Evolutionary conservation across 176 grass and related monocot species (phyloP).

Genomic region (Calamus simplicifolius): DNA sequence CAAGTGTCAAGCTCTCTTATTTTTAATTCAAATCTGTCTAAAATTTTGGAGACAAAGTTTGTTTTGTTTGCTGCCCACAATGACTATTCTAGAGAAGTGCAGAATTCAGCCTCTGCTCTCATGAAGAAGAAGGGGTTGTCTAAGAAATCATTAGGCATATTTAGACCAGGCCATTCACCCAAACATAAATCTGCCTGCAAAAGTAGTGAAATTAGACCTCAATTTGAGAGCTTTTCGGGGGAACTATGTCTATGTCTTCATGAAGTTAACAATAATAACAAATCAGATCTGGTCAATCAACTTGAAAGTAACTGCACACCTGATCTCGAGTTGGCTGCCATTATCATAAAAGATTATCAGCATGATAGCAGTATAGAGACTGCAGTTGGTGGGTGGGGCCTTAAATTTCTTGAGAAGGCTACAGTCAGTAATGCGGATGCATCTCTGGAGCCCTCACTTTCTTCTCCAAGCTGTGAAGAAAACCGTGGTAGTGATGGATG

Average conservation of each 20-base stretch:
- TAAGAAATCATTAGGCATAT: constrained; percentile 13
- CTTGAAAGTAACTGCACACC: constrained; percentile 15
- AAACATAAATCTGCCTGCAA: constrained; percentile 11
- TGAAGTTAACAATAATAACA: constrained; percentile 16
- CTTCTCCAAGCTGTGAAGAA: constrained; percentile 3
- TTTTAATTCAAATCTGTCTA: constrained; percentile 8
- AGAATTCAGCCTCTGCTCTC: not conserved
- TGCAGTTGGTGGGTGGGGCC: constrained; percentile 32
- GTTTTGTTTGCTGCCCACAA: constrained; percentile 19
- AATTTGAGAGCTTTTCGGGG: not conserved
- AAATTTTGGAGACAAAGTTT: constrained; percentile 31
- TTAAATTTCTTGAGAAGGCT: constrained; percentile 36
- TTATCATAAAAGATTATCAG: constrained; percentile 21
- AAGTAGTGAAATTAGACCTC: not conserved
- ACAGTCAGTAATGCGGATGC: not conserved
- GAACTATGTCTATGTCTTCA: not conserved
- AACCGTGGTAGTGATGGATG: not conserved
- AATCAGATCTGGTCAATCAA: constrained; percentile 1
- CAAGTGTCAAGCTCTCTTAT: constrained; percentile 30
- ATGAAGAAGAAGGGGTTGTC: not conserved
- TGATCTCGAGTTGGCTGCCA: constrained; percentile 30
- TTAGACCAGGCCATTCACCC: constrained; percentile 11
- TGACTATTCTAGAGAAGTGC: constrained; percentile 1
- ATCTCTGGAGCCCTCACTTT: not conserved
- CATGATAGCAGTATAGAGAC: constrained; percentile 3